Conservation (phyloP, 73 alveolate species). For the Strombidium stylifer region DNA sequence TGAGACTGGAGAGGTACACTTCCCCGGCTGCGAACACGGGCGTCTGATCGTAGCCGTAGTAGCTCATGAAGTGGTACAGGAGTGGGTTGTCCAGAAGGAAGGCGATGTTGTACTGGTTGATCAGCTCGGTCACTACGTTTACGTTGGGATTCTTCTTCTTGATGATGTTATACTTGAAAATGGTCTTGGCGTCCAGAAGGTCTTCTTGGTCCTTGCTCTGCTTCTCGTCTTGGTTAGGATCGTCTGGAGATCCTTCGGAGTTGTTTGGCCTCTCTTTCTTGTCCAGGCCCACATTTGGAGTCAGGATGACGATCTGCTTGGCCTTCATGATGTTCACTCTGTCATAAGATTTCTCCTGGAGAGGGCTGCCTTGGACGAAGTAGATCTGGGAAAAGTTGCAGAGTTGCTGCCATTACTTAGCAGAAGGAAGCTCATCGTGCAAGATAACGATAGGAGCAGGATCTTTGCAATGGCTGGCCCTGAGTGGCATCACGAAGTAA, state of each 20-base stretch:
- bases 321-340: conserved; percentile 91
- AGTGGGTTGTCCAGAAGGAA: conserved; percentile 71
- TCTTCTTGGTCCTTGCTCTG: conserved; percentile 84
- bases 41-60: conserved; percentile 84
- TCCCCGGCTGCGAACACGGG: conserved; percentile 98
- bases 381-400: conserved; percentile 88
- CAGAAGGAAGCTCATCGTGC: conserved; percentile 85
- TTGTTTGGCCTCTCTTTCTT: conserved; percentile 54
- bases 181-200: conserved; percentile 92
- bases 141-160: conserved; percentile 79
- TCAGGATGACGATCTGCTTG: conserved; percentile 83
- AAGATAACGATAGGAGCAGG: conserved; percentile 89
- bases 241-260: conserved; percentile 25
- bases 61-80: conserved; percentile 62
- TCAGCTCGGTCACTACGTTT: conserved; percentile 88
- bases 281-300: conserved; percentile 68
- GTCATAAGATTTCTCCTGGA: conserved; percentile 76
- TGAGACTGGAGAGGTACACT: conserved; percentile 87
- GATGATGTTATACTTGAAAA: conserved; percentile 88
- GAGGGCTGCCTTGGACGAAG: conserved; percentile 91
- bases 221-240: not conserved
- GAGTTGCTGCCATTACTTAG: conserved; percentile 87
- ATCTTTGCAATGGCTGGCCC: conserved; percentile 86
- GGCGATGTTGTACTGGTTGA: conserved; percentile 84
- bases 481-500: conserved; percentile 88